Percentiles rank a stretch among this genome's conserved stretches.
Evolutionary conservation across 805 yeast genomes (phyloP).

Genomic region (Teunomyces atbi): DNA sequence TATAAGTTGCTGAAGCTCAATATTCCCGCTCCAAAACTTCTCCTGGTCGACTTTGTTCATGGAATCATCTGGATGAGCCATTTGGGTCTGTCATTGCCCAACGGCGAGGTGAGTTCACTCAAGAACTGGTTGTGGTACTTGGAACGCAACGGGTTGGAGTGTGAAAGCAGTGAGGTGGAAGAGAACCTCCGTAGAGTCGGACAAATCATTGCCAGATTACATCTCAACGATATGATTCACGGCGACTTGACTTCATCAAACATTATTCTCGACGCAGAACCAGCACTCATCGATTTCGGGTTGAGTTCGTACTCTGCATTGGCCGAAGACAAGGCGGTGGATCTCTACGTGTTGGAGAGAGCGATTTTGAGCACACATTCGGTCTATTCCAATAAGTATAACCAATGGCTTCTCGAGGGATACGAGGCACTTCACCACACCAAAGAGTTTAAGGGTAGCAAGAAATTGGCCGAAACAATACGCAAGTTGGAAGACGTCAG

Average conservation of each 20-base stretch:
- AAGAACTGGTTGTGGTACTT: slow-evolving; percentile 73
- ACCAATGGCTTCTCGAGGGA: slow-evolving; percentile 70
- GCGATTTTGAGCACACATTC: slow-evolving; percentile 93
- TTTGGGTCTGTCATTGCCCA: slow-evolving; percentile 55
- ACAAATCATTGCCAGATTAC: slow-evolving; percentile 63
- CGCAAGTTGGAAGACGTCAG: slow-evolving; percentile 79
- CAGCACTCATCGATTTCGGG: slow-evolving; percentile 88
- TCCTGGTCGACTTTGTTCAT: slow-evolving; percentile 71
- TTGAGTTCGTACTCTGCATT: slow-evolving; percentile 71
- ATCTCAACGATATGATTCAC: slow-evolving; percentile 76
- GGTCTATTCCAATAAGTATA: slow-evolving; percentile 58
- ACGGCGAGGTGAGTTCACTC: slow-evolving; percentile 58
- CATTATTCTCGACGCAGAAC: slow-evolving; percentile 46
- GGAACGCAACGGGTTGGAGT: slow-evolving; percentile 30
- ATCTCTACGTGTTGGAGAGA: slow-evolving; percentile 87
- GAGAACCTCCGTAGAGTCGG: slow-evolving; percentile 58
- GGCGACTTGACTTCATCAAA: slow-evolving; percentile 95
- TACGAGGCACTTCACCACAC: slow-evolving; percentile 44
- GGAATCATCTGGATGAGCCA: slow-evolving; percentile 91
- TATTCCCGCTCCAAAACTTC: slow-evolving; percentile 66
- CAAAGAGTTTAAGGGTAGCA: slow-evolving; percentile 31
- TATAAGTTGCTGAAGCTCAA: slow-evolving; percentile 53
- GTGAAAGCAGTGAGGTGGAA: slow-evolving; percentile 38
- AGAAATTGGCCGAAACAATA: slow-evolving; percentile 50
- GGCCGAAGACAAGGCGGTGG: slow-evolving; percentile 96